Conservation (phyloP, 441 rosid species). For the Mallotus repandus region DNA sequence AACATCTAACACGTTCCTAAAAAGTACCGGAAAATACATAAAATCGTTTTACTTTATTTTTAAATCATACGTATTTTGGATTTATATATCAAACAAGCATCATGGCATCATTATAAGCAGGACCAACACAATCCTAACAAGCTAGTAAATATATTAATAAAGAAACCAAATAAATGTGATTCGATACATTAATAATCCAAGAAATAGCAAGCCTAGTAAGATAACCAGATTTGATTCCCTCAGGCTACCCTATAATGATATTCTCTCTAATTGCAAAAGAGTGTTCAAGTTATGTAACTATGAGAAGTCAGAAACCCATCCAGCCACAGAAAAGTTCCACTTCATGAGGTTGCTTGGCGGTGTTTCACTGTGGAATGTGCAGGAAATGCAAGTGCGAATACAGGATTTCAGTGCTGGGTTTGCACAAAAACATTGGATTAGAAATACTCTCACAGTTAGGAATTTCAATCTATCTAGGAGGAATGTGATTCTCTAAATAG, state of each 20-base stretch:
- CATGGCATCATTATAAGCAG: background rate
- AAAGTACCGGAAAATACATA: background rate
- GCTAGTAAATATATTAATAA: background rate
- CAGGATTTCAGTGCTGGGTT: background rate
- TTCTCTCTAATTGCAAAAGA: background rate
- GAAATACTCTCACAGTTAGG: background rate
- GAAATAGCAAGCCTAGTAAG: background rate
- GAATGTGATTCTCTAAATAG: background rate
- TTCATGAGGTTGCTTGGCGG: too few species aligned
- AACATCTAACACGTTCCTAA: background rate
- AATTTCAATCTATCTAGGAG: background rate
- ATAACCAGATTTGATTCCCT: conserved; percentile 1
- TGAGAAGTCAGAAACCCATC: background rate
- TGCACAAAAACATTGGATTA: background rate
- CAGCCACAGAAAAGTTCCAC: background rate
- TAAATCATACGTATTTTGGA: conserved; percentile 7
- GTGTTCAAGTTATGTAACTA: background rate
- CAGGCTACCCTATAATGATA: background rate
- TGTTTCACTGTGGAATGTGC: too few species aligned
- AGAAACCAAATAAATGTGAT: background rate
- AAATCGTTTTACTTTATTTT: background rate
- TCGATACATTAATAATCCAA: background rate
- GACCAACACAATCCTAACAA: background rate
- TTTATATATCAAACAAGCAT: background rate
- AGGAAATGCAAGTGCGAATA: background rate